These are phyloP conservation scores for Copromyces sp. DNA, from an alignment of 495 filamentous ascomycete genomes.

Conservation along the genomic window DNA sequence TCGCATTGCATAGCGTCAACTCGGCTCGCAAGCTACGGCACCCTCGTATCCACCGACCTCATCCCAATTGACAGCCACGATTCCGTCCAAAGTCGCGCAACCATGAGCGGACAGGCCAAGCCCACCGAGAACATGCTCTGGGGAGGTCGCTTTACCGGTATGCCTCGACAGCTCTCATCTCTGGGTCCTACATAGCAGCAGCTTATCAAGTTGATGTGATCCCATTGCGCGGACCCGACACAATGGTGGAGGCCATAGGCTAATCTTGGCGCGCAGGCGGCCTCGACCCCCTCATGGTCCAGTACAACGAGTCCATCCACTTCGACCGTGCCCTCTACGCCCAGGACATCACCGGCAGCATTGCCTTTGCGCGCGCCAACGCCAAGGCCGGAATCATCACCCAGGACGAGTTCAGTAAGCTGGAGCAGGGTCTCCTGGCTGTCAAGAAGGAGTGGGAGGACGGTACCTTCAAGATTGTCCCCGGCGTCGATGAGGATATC, in stretches of 20 bases:
- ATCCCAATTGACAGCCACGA: neutral
- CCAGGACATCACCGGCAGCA: slow-evolving; percentile 70
- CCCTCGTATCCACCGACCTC: neutral
- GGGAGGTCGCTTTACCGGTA: slow-evolving; percentile 76
- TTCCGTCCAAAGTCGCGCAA: neutral
- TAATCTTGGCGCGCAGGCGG: slow-evolving; percentile 39
- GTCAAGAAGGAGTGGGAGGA: slow-evolving; percentile 68
- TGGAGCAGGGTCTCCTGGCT: slow-evolving; percentile 62
- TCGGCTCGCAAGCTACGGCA: neutral
- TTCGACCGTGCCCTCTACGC: slow-evolving; percentile 76
- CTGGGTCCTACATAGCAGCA: neutral
- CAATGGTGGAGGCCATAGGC: neutral
- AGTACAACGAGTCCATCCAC: slow-evolving; percentile 80
- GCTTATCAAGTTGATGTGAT: neutral
- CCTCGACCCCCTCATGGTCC: slow-evolving; percentile 79
- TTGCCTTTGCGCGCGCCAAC: slow-evolving; percentile 84
- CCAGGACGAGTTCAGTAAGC: slow-evolving; percentile 59
- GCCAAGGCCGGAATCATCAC: slow-evolving; percentile 66
- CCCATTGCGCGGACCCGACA: neutral
- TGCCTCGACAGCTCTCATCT: neutral
- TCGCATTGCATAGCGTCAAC: neutral
- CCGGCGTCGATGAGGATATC: slow-evolving; percentile 61
- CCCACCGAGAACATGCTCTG: slow-evolving; percentile 56
- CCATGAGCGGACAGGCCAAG: slow-evolving; percentile 13
- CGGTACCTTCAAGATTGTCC: slow-evolving; percentile 47